A percentile compares a stretch with the other conserved stretches of the same genome.
Evolutionary conservation across 2,329 filamentous ascomycete species (phyloP).

Genomic region (Fusarium verticillioides): DNA sequence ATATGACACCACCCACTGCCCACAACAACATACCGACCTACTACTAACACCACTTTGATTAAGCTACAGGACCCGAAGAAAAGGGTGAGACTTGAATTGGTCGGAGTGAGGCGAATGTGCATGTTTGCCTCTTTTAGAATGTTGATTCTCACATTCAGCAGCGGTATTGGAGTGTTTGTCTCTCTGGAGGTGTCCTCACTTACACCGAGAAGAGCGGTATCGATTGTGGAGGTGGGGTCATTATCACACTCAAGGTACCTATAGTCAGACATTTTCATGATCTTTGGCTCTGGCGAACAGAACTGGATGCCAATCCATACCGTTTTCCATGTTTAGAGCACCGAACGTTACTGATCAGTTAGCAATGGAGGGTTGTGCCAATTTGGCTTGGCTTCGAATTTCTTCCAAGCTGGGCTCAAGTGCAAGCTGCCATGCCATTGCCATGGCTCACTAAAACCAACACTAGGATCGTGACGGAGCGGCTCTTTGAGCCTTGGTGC

Average conservation of each 20-base stretch:
- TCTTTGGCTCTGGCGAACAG: not conserved
- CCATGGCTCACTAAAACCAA: conserved; percentile 21
- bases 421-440: conserved; percentile 1
- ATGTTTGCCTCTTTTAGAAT: conserved; percentile 9
- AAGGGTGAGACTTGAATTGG: conserved; percentile 5
- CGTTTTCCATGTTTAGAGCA: conserved; percentile 13
- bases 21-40: not conserved
- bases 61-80: conserved; percentile 15
- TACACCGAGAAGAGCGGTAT: not conserved
- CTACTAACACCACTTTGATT: conserved; percentile 4
- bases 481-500: conserved; percentile 43
- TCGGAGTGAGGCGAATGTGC: conserved; percentile 13
- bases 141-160: not conserved
- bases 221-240: conserved; percentile 5
- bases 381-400: conserved; percentile 21
- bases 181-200: not conserved
- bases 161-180: not conserved
- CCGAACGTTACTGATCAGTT: conserved; percentile 20
- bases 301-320: not conserved
- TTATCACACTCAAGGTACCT: not conserved
- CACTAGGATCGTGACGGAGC: conserved; percentile 46
- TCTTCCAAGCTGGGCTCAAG: not conserved
- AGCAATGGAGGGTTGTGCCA: conserved; percentile 33
- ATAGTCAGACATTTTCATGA: conserved; percentile 1
- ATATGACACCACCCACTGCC: conserved; percentile 39